A percentile compares a stretch with the other conserved stretches of the same genome.
phyloP scores from a whole-genome alignment of 2,329 filamentous ascomycete species.

The Fonsecaea pugnacius region DNA sequence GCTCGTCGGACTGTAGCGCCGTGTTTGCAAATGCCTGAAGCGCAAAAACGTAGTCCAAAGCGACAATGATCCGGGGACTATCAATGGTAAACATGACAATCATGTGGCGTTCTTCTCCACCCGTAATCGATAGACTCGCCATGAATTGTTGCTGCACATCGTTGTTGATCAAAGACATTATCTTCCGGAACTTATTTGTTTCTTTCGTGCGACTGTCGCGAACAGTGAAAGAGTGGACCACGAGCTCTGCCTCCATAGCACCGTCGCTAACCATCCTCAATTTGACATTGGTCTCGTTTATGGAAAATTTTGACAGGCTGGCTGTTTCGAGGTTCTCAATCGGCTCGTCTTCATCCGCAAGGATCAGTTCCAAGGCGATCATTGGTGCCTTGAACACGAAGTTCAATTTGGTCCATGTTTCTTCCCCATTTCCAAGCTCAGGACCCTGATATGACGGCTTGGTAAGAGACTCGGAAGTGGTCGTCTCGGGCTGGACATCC shows the following conservation, averaged over 20 bases:
- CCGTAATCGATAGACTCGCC: conserved; percentile 92
- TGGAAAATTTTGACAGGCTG: conserved; percentile 89
- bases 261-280: conserved; percentile 90
- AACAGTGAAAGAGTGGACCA: conserved; percentile 94
- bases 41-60: conserved; percentile 91
- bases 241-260: conserved; percentile 86
- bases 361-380: conserved; percentile 83
- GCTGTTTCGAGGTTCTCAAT: conserved; percentile 77
- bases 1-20: conserved; percentile 62
- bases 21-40: conserved; percentile 80
- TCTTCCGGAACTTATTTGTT: conserved; percentile 94
- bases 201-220: conserved; percentile 86
- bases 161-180: conserved; percentile 96
- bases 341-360: conserved; percentile 74
- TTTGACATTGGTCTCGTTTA: conserved; percentile 91
- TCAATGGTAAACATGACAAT: conserved; percentile 94
- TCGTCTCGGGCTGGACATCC: conserved; percentile 50
- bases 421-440: conserved; percentile 69
- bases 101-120: conserved; percentile 76
- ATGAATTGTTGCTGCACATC: conserved; percentile 94
- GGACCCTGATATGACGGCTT: conserved; percentile 64
- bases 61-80: conserved; percentile 91
- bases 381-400: conserved; percentile 87
- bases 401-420: conserved; percentile 91
- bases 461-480: conserved; percentile 48